Base-by-base conservation (phyloP, 768 basidiomycete genomes). In the Auricularia cornea region DNA sequence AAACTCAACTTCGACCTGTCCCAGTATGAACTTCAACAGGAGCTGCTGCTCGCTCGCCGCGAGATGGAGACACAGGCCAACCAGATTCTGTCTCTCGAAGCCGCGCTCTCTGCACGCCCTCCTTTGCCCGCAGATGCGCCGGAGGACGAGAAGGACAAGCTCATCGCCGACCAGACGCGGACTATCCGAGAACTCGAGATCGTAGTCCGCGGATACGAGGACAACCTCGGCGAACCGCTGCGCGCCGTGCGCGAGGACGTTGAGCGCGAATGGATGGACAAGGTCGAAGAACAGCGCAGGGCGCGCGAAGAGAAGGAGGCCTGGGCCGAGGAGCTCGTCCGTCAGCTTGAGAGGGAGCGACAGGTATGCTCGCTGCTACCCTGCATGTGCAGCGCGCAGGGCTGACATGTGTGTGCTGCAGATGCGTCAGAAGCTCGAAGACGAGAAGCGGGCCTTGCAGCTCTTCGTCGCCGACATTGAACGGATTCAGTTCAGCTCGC, bases 1-100 rank as follows among this genome's bases (percentile, higher is more conserved):
- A 96, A 95, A 77, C 78, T 97, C 33, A 91, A 95, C 72, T 95
- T 93, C 68, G 90, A 94, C 70, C 85, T 90, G 84, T 84, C 90
- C 1, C 89, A 91, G 2, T 92, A 92, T 66, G 88, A 93, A 87
- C 80, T 96, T 1, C 92, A 94, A 77, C 90, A 95, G 79, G 91
- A 94, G 65, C 83, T 96, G 20, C 85, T 95, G 20, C 79, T 85
- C 0, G 86, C 92, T 1, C 83, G 89, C 30, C 81, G 86, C 23
- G 84, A 94, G 66, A 74, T 96, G 38, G 89, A 93, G 51, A 83
- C 88, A 0, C 93, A 96, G 68, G 82, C 86, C 0, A 87, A 82
- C 6, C 91, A 95, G 68, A 92, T 96, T 59, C 80, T 93, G 2
- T 89, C 91, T 0, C 81, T 96, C 3, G 90, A 94, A 72, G 86